Evolutionary conservation across 371 early-diverging fungal genomes (phyloP).

Genomic region (Mucor plumbeus): DNA sequence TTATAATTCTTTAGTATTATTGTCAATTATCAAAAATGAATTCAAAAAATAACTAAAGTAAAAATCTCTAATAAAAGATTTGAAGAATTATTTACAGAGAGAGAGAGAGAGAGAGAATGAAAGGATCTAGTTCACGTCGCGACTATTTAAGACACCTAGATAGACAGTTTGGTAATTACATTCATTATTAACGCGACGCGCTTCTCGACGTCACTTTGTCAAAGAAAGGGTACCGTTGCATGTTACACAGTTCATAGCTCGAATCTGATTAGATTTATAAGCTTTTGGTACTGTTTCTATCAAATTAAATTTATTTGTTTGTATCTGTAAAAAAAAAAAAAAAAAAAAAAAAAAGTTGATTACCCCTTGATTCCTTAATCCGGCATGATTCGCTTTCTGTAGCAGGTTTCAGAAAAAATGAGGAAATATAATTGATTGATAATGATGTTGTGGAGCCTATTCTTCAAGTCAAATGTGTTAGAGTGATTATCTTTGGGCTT

Average conservation of each 20-base stretch:
- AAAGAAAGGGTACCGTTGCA: conserved; percentile 1
- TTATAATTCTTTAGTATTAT: not conserved
- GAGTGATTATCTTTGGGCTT: no score
- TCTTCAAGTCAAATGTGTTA: no score
- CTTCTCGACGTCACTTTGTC: conserved; percentile 24
- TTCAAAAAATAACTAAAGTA: not conserved
- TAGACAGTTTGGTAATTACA: conserved; percentile 4
- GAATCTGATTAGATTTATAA: not conserved
- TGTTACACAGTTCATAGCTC: not conserved
- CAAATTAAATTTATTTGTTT: no score
- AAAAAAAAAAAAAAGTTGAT: no score
- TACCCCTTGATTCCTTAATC: no score
- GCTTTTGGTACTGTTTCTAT: no score
- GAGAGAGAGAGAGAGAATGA: conserved; percentile 6
- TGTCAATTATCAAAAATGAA: not conserved
- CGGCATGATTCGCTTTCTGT: no score
- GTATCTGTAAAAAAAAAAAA: no score
- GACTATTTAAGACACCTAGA: conserved; percentile 17
- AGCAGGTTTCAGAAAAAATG: no score
- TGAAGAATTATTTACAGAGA: conserved; percentile 8
- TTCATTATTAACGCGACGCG: conserved; percentile 18
- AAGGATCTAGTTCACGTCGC: conserved; percentile 25
- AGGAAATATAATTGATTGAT: no score
- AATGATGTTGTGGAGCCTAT: no score
- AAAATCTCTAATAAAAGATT: not conserved